Evolutionary conservation across 2,329 filamentous ascomycete species (phyloP), one percentile per base, ranked within the genome.

Genomic region (Clonostachys byssicola): DNA sequence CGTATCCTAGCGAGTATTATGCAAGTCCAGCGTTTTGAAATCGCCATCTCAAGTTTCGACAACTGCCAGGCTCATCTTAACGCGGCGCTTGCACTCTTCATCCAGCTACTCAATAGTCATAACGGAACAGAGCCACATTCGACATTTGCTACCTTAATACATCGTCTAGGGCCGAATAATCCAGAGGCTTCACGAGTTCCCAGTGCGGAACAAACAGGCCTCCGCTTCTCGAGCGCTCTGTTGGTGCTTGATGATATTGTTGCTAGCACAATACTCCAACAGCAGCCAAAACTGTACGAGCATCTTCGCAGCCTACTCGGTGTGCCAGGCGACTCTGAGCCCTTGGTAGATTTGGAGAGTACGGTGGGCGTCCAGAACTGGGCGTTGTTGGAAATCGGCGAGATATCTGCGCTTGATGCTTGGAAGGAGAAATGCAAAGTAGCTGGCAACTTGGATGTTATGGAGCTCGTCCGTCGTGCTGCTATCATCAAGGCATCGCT

Each of bases 191-290:
- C 23, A 30, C 23, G 9, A 30, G 23, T 30, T 30, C 23, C 23
- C 57, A 65, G 58, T 42, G 52, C 57, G 9, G 64, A 66, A 40
- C 64, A 73, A 43, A 57, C 64, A 2, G 63, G 56, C 17, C 64
- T 65, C 40, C 60, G 58, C 44, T 73, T 66, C 44, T 70, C 57
- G 36, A 57, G 57, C 7, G 63, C 58, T 2, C 53, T 57, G 8
- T 54, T 73, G 0, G 45, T 72, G 5, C 65, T 40, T 6, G 46
- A 42, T 1, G 54, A 56, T n/a, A n/a, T 39, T 5, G 17, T 39
- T 18, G 14, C 36, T 14, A 39, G 36, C 17, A 18, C 17, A n/a
- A n/a, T 18, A 18, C 36, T 39, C 6, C 14, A 18, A n/a, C 14
- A 39, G n/a, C 14, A 18, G 36, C 36, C 36, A 2, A n/a, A 18